Conservation (phyloP, 1,284 basidiomycete species). For the Cystobasidium sp. region DNA sequence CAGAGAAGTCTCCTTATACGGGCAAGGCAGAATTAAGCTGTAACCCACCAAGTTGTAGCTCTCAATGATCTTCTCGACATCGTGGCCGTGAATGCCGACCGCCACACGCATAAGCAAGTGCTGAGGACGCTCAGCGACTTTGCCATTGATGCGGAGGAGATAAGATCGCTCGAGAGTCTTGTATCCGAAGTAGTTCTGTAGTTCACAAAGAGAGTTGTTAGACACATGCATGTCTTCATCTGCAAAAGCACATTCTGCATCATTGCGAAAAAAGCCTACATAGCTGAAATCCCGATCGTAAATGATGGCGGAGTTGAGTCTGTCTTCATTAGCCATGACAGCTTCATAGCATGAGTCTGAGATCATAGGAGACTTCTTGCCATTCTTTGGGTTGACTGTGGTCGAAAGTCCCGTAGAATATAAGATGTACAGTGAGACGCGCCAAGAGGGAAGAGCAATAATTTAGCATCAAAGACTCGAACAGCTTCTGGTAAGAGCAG, state of each 20-base stretch:
- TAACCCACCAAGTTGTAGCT: conserved; percentile 62
- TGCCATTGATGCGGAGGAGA: conserved; percentile 89
- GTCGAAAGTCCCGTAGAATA: not conserved
- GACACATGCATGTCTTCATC: too few species aligned
- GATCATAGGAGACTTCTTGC: conserved; percentile 80
- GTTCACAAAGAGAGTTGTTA: not conserved
- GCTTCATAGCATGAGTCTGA: conserved; percentile 83
- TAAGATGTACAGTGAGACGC: conserved; percentile 9
- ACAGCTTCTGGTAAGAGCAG: not conserved
- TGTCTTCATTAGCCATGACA: conserved; percentile 79
- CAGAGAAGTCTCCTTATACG: not conserved
- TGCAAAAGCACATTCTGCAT: too few species aligned
- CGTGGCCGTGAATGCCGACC: conserved; percentile 90
- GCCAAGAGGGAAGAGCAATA: not conserved
- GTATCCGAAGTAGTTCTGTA: conserved; percentile 85
- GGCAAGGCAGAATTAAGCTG: not conserved
- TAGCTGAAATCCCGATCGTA: conserved; percentile 98
- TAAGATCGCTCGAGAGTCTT: conserved; percentile 99
- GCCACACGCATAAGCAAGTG: conserved; percentile 99
- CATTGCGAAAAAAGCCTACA: conserved; percentile 59
- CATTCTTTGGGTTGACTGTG: conserved; percentile 94
- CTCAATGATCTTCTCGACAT: conserved; percentile 87
- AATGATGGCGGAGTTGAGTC: conserved; percentile 91
- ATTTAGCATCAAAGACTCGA: not conserved
- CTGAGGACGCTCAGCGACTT: conserved; percentile 95